phyloP scores from a whole-genome alignment of 73 alveolate species.

The Paramecium tetraurelia region DNA sequence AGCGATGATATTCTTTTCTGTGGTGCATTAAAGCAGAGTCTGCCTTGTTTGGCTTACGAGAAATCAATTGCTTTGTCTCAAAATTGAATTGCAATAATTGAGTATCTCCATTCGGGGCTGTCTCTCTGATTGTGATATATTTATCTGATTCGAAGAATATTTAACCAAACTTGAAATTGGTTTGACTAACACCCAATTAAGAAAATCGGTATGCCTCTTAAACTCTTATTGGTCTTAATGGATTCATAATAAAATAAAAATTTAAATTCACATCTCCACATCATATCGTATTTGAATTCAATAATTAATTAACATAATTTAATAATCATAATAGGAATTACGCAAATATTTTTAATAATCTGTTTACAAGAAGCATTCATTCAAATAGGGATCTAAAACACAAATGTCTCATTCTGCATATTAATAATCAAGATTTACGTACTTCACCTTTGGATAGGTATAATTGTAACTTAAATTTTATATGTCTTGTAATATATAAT shows the following conservation, averaged over 20 bases:
- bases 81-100: conserved; percentile 42
- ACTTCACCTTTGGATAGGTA: too few species aligned
- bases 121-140: conserved; percentile 91
- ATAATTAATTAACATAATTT: background rate
- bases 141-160: conserved; percentile 92
- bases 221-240: background rate
- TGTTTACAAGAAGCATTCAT: too few species aligned
- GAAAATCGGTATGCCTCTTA: conserved; percentile 34
- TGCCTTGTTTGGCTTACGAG: conserved; percentile 95
- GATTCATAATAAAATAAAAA: background rate
- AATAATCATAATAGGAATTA: background rate
- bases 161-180: conserved; percentile 85
- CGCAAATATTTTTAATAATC: background rate
- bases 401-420: too few species aligned
- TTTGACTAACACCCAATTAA: conserved; percentile 81
- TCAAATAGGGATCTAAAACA: too few species aligned
- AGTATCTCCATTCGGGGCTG: conserved; percentile 61
- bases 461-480: too few species aligned
- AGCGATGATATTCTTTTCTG: conserved; percentile 90
- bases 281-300: background rate
- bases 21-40: conserved; percentile 97
- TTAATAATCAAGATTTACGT: too few species aligned
- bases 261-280: background rate
- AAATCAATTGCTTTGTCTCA: background rate
- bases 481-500: too few species aligned